A percentile compares a stretch with the other conserved stretches of the same genome.
These are phyloP conservation scores for Stagonosporopsis tanaceti DNA, from an alignment of 2,329 filamentous ascomycete genomes.

Conservation along the genomic window DNA sequence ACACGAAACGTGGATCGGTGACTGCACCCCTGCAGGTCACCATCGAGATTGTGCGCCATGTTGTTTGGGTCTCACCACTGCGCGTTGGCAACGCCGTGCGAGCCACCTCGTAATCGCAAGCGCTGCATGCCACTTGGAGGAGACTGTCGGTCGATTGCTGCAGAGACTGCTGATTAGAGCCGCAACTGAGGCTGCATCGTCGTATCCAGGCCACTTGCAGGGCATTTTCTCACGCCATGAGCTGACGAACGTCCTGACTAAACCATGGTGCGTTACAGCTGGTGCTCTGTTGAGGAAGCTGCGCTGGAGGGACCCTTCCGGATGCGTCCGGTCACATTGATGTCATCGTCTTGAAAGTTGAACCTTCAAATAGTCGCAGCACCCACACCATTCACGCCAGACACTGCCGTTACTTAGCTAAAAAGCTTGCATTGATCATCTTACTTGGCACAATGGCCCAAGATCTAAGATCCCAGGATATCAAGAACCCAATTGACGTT, in stretches of 20 bases:
- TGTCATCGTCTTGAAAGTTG: slow-evolving; percentile 18
- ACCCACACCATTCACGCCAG: slow-evolving; percentile 1
- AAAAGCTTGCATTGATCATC: slow-evolving; percentile 5
- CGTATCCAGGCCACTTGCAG: not conserved
- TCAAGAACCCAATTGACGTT: slow-evolving; percentile 62
- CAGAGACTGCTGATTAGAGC: not conserved
- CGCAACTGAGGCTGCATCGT: slow-evolving; percentile 1
- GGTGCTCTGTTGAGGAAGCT: slow-evolving; percentile 15
- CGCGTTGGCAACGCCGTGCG: not conserved
- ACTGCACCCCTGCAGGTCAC: slow-evolving; percentile 4
- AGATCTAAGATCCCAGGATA: slow-evolving; percentile 52
- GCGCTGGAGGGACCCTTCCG: slow-evolving; percentile 11
- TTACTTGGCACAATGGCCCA: slow-evolving; percentile 41
- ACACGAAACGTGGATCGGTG: not conserved
- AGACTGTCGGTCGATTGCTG: slow-evolving; percentile 1
- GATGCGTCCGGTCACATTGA: slow-evolving; percentile 14
- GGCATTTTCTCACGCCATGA: slow-evolving; percentile 30
- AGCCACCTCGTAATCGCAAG: not conserved
- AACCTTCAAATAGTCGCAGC: slow-evolving; percentile 11
- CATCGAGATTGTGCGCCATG: not conserved
- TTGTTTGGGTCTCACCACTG: slow-evolving; percentile 14
- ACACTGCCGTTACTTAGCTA: not conserved
- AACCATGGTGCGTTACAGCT: slow-evolving; percentile 25
- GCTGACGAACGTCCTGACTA: slow-evolving; percentile 24
- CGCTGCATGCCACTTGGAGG: slow-evolving; percentile 7